These are phyloP conservation scores for Tuber indicum DNA, from an alignment of 495 filamentous ascomycete species.

Conservation along the genomic window DNA sequence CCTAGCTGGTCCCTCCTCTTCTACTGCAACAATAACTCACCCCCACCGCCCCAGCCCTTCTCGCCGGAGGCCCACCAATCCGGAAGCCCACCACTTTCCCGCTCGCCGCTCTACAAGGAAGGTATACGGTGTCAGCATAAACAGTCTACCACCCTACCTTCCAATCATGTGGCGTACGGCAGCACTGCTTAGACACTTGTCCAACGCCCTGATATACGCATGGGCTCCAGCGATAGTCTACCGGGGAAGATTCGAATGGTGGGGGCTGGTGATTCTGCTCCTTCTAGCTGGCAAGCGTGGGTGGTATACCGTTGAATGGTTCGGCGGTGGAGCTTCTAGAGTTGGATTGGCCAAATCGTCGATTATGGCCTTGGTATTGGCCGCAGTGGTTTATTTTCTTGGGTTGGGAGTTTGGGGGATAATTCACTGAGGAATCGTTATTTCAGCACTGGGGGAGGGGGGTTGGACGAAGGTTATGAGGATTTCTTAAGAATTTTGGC, in stretches of 20 bases:
- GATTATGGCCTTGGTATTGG: slow-evolving; percentile 25
- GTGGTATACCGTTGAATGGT: slow-evolving; percentile 42
- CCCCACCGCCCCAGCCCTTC: slow-evolving; percentile 2
- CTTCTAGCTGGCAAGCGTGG: slow-evolving; percentile 34
- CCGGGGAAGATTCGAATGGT: slow-evolving; percentile 35
- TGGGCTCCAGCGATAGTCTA: slow-evolving; percentile 38
- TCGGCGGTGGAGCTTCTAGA: slow-evolving; percentile 38
- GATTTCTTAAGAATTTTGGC: neutral
- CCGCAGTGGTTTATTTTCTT: slow-evolving; percentile 24
- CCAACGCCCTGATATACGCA: slow-evolving; percentile 37
- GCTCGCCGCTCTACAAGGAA: slow-evolving; percentile 10
- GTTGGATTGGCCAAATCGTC: slow-evolving; percentile 36
- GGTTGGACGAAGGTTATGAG: slow-evolving; percentile 1
- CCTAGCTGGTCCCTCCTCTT: slow-evolving; percentile 9
- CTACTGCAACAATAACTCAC: neutral
- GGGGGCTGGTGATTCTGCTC: slow-evolving; percentile 29
- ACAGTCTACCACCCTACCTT: slow-evolving; percentile 29
- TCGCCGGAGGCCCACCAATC: slow-evolving; percentile 22
- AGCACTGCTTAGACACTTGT: slow-evolving; percentile 37
- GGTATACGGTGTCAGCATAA: slow-evolving; percentile 37
- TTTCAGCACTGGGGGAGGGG: neutral
- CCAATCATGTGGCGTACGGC: slow-evolving; percentile 37
- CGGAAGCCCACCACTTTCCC: neutral
- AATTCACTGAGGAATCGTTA: slow-evolving; percentile 14
- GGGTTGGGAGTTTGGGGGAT: slow-evolving; percentile 33